Base-by-base conservation (phyloP, 768 basidiomycete species). In the Piloderma croceum region DNA sequence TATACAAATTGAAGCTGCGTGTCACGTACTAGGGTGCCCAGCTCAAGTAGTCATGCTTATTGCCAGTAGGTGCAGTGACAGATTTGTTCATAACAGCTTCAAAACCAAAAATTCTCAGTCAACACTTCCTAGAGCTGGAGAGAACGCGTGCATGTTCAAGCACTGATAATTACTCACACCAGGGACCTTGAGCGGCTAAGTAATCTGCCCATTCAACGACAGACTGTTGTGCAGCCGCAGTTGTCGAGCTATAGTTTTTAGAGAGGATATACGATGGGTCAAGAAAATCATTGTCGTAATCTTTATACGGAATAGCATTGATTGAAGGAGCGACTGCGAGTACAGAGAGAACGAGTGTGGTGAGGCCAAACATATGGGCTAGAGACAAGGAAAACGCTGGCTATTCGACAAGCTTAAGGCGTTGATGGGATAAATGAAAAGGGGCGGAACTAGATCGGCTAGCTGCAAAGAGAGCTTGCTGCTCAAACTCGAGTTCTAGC, bases 1-100 rank as follows among this genome's bases (percentile, higher is more conserved):
- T 41, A 6, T 34, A n/a, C n/a, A n/a, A n/a, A n/a, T 12, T 24
- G 22, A 34, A 25, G 9, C n/a, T n/a, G 13, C 23, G 21, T 21
- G 31, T 24, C 5, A 55, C 76, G 34, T 57, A 81, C 80, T 82
- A 83, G 27, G 81, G 80, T 11, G 79, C 75, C 75, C 77, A 81
- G 53, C 79, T 81, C 71, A 82, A 67, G 52, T 79, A 83, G 51
- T 81, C 79, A 45, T 79, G 74, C 24, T 66, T 65, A 50, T 77
- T 63, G 2, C 75, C 74, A 15, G 71, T 69, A 3, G 76, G 76
- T 2, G 78, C 66, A 5, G 59, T 53, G 22, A 70, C 62, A n/a
- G 64, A 51, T 50, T 76, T 77, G 48, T 59, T 60, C 34, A 63
- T 73, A 12, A 79, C 79, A 38, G 63, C 77, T 78, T 43, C 19